A percentile compares a stretch with the other conserved stretches of the same genome.
Evolutionary conservation across 495 filamentous ascomycete genomes (phyloP).

Genomic region (Evernia prunastri): DNA sequence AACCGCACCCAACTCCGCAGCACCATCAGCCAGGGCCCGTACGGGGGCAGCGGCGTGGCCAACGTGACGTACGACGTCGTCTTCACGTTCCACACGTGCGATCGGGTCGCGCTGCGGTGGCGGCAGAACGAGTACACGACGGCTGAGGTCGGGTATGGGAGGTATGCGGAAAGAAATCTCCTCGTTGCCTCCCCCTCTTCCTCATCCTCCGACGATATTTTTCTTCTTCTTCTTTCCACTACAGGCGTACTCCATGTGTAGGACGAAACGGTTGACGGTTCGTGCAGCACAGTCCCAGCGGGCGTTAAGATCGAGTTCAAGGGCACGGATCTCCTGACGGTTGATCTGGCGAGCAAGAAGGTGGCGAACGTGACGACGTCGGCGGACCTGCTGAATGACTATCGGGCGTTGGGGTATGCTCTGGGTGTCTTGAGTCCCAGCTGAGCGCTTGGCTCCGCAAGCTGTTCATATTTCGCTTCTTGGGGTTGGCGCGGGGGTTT

Average conservation of each 20-base stretch:
- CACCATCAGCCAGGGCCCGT: constrained; percentile 14
- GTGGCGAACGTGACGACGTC: constrained; percentile 20
- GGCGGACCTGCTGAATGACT: constrained; percentile 20
- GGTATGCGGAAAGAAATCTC: too few species aligned
- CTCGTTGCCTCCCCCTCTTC: too few species aligned
- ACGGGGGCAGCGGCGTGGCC: constrained; percentile 18
- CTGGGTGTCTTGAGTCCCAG: constrained; percentile 7
- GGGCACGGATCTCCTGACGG: constrained; percentile 19
- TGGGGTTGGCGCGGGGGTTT: neutral
- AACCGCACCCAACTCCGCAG: constrained; percentile 15
- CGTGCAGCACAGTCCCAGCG: constrained; percentile 5
- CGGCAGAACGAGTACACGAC: constrained; percentile 20
- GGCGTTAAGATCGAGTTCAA: constrained; percentile 16
- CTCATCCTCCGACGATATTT: too few species aligned
- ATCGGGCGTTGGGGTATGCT: constrained; percentile 19
- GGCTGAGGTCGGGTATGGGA: constrained; percentile 19
- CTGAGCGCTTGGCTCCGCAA: neutral
- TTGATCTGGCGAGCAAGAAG: constrained; percentile 19
- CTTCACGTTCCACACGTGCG: constrained; percentile 22
- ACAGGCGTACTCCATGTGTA: too few species aligned
- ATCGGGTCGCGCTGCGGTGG: constrained; percentile 21
- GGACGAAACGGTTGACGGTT: neutral
- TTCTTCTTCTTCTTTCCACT: too few species aligned
- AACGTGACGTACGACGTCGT: constrained; percentile 22
- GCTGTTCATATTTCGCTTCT: neutral